Conservation (phyloP, 176 grass and related monocot species). For the Pontederia crassipes region DNA sequence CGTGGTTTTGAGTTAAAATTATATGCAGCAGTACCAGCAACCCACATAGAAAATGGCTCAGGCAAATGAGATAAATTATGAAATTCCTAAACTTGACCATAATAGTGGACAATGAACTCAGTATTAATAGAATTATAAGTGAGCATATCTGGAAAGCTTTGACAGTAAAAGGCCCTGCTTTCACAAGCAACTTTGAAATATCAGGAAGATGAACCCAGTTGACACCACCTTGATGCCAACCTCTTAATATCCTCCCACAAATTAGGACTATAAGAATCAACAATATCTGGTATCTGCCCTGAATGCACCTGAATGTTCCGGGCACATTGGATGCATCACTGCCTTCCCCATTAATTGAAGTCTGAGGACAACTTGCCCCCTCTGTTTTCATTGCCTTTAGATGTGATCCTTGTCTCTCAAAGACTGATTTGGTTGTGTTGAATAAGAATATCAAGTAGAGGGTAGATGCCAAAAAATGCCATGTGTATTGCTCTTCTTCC, state of each 20-base stretch:
- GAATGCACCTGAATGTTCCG: not conserved
- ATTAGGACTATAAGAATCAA: conserved; percentile 54
- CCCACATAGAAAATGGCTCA: conserved; percentile 37
- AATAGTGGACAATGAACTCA: conserved; percentile 38
- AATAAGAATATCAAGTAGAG: conserved; percentile 77
- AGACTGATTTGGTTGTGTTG: conserved; percentile 32
- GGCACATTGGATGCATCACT: not conserved
- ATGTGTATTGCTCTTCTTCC: conserved; percentile 98
- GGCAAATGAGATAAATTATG: conserved; percentile 34
- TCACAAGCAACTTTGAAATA: conserved; percentile 65
- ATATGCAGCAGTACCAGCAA: conserved; percentile 63
- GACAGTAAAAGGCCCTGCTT: conserved; percentile 41
- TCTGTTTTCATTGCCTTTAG: conserved; percentile 11
- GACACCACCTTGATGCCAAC: conserved; percentile 94
- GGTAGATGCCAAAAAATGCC: conserved; percentile 82
- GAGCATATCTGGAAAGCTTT: conserved; percentile 62
- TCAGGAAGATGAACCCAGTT: conserved; percentile 90
- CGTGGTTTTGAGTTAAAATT: conserved; percentile 31
- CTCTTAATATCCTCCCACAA: conserved; percentile 76
- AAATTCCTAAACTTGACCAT: conserved; percentile 25
- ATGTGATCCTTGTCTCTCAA: conserved; percentile 29
- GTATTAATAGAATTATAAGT: conserved; percentile 32
- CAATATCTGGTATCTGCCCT: conserved; percentile 26
- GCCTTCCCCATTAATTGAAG: not conserved
- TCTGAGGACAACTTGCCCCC: conserved; percentile 7